Conservation (phyloP, 352 stramenopile species). For the Halophytophthora polymorphica region DNA sequence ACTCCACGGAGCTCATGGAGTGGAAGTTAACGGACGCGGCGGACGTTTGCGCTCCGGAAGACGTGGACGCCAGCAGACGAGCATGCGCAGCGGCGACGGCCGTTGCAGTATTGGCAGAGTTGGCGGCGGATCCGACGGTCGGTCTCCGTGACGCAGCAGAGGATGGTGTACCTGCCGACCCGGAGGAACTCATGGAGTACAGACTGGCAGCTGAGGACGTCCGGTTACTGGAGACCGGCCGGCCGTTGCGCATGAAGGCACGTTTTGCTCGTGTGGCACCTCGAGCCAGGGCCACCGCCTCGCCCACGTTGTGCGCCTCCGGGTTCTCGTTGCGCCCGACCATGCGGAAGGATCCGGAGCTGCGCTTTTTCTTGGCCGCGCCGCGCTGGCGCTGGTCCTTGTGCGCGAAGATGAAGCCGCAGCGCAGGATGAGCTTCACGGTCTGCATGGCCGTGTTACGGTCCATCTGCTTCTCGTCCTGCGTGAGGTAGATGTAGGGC, state of each 20-base stretch:
- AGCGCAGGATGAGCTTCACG: constrained; percentile 73
- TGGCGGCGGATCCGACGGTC: constrained; percentile 7
- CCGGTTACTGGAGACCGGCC: constrained; percentile 25
- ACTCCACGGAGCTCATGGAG: constrained; percentile 22
- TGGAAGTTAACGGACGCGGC: constrained; percentile 27
- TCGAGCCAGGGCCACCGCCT: constrained; percentile 45
- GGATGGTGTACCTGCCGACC: constrained; percentile 8
- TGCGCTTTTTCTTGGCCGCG: constrained; percentile 32
- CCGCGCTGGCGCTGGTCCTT: constrained; percentile 46
- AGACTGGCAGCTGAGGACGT: constrained; percentile 27
- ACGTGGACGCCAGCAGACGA: constrained; percentile 18
- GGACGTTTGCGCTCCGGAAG: constrained; percentile 21
- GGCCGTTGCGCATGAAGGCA: constrained; percentile 41
- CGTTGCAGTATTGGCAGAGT: constrained; percentile 4
- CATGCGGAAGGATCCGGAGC: constrained; percentile 39
- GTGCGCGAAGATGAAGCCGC: constrained; percentile 65
- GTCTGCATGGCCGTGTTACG: constrained; percentile 83
- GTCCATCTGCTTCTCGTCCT: constrained; percentile 83
- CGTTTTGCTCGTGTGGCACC: constrained; percentile 52
- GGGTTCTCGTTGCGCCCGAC: constrained; percentile 70
- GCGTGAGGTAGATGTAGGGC: constrained; percentile 75
- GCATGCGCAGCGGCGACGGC: constrained; percentile 16
- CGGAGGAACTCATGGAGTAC: constrained; percentile 29
- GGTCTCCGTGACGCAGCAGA: constrained; percentile 2
- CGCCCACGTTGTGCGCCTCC: constrained; percentile 44